Evolutionary conservation across 2,329 filamentous ascomycete genomes (phyloP).

Genomic region (Fusarium lyarnte): DNA sequence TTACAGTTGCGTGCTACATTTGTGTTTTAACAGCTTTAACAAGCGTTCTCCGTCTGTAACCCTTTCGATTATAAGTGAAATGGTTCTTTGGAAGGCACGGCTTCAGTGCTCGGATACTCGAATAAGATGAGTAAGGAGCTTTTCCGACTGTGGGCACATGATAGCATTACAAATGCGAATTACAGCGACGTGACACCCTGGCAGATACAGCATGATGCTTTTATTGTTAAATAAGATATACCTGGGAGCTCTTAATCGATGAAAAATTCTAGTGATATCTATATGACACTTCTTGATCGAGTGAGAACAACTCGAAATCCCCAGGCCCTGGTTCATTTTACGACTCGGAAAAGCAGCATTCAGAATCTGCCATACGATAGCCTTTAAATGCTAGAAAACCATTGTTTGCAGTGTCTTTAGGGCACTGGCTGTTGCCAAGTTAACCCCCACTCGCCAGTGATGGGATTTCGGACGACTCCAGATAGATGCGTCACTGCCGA

Average conservation of each 20-base stretch:
- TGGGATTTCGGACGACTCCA: not conserved
- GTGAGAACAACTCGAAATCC: not conserved
- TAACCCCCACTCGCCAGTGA: slow-evolving; percentile 9
- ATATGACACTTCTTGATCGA: not conserved
- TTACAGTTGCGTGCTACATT: not conserved
- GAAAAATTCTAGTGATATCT: not conserved
- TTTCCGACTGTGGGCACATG: not conserved
- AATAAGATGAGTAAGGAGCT: not conserved
- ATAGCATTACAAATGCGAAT: not conserved
- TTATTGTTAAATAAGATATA: fast-evolving
- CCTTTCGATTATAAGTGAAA: not conserved
- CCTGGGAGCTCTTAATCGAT: too few relatives aligned
- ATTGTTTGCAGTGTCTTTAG: not conserved
- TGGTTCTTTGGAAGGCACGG: not conserved
- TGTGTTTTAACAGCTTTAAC: not conserved
- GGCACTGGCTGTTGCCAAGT: not conserved
- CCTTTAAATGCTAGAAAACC: not conserved
- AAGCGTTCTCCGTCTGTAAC: not conserved
- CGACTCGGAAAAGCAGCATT: not conserved
- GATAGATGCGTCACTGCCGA: not conserved
- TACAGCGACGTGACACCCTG: not conserved
- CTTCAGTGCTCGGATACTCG: not conserved
- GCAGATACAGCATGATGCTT: fast-evolving
- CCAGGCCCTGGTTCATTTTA: not conserved
- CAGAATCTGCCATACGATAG: not conserved